phyloP scores from a whole-genome alignment of 2,329 filamentous ascomycete genomes.

The Diaporthe caulivora region DNA sequence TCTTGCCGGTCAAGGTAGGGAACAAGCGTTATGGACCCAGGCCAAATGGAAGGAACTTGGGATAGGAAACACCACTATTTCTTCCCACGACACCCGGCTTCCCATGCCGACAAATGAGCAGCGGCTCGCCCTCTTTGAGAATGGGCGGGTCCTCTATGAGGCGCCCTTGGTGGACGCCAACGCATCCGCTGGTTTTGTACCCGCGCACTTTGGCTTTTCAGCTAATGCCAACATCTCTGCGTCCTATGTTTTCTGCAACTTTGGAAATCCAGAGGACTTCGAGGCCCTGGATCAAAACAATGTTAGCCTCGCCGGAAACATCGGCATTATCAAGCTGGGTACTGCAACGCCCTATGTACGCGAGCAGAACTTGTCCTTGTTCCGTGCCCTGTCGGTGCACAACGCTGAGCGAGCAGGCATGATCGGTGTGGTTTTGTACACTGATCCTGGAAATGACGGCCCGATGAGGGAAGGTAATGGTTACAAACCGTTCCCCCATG shows the following conservation, averaged over 20 bases:
- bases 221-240: neutral
- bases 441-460: conserved; percentile 3
- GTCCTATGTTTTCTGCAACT: neutral
- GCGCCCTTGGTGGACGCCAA: conserved; percentile 4
- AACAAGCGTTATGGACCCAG: neutral
- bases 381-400: neutral
- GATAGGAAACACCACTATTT: neutral
- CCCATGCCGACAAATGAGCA: neutral
- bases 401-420: neutral
- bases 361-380: neutral
- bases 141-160: neutral
- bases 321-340: neutral
- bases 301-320: neutral
- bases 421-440: neutral
- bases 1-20: neutral
- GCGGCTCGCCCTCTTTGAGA: neutral
- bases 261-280: neutral
- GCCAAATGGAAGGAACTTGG: neutral
- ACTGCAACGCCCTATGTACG: neutral
- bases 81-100: neutral
- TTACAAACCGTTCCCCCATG: neutral
- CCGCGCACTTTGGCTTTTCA: neutral
- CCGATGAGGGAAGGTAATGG: neutral
- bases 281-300: neutral
- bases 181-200: neutral